These are phyloP conservation scores for Didymella keratinophila DNA, from an alignment of 2,329 filamentous ascomycete genomes.

Conservation along the genomic window DNA sequence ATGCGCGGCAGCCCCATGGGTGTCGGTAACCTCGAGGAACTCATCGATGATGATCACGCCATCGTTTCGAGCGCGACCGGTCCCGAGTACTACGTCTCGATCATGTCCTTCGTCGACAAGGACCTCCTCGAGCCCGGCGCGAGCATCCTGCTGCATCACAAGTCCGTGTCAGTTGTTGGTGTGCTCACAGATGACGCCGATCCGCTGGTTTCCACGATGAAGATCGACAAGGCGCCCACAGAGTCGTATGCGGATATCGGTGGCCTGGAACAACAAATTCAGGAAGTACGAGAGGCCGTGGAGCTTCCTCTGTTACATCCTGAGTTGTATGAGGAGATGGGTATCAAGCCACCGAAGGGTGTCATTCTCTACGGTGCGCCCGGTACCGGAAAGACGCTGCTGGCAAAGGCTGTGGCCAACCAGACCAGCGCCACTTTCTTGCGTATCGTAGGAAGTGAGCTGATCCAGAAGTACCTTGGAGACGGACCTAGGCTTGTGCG, in stretches of 20 bases:
- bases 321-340: slow-evolving; percentile 99
- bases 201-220: slow-evolving; percentile 97
- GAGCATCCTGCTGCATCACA: slow-evolving; percentile 94
- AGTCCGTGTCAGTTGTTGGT: slow-evolving; percentile 96
- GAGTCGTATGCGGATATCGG: slow-evolving; percentile 99
- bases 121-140: slow-evolving; percentile 95
- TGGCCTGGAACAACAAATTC: slow-evolving; percentile 92
- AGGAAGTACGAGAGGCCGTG: slow-evolving; percentile 96
- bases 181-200: slow-evolving; percentile 96
- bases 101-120: slow-evolving; percentile 99
- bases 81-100: slow-evolving; percentile 98
- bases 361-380: slow-evolving; percentile 98
- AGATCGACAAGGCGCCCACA: slow-evolving; percentile 97
- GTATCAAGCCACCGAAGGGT: slow-evolving; percentile 99
- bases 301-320: slow-evolving; percentile 94
- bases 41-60: slow-evolving; percentile 98
- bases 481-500: slow-evolving; percentile 94
- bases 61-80: slow-evolving; percentile 98
- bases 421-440: slow-evolving; percentile 99
- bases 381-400: slow-evolving; percentile 93
- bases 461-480: slow-evolving; percentile 98
- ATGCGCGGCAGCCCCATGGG: slow-evolving; percentile 99
- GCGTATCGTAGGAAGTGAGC: slow-evolving; percentile 93
- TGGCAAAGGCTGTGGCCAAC: slow-evolving; percentile 97
- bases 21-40: slow-evolving; percentile 94